Evolutionary conservation across 805 yeast genomes (phyloP).

Genomic region (Wickerhamiella kurtzmanii): DNA sequence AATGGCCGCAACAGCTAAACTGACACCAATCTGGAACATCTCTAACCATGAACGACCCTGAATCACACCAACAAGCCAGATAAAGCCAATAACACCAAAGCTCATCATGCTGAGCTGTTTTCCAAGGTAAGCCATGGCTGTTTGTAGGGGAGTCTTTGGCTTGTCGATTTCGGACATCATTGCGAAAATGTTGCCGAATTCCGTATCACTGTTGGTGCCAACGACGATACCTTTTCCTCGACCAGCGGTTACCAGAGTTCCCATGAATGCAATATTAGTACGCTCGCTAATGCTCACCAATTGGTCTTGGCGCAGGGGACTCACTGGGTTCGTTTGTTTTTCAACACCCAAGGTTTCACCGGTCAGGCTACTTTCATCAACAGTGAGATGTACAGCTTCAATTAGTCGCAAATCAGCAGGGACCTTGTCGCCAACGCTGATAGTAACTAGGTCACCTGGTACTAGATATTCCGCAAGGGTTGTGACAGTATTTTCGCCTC

Average conservation of each 20-base stretch:
- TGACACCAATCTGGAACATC: constrained; percentile 95
- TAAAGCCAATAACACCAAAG: constrained; percentile 79
- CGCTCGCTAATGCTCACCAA: constrained; percentile 34
- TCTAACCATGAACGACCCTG: constrained; percentile 95
- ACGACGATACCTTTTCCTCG: constrained; percentile 88
- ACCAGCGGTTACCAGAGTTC: constrained; percentile 92
- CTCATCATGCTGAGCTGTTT: constrained; percentile 75
- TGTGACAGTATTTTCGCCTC: constrained; percentile 67
- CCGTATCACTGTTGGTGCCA: constrained; percentile 80
- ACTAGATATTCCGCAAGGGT: constrained; percentile 78
- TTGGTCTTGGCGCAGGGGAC: constrained; percentile 19
- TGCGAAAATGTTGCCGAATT: constrained; percentile 86
- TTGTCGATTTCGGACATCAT: constrained; percentile 93
- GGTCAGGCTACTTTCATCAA: constrained; percentile 89
- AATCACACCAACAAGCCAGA: constrained; percentile 74
- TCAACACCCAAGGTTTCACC: constrained; percentile 88
- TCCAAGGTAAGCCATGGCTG: constrained; percentile 90
- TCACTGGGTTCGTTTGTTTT: constrained; percentile 41
- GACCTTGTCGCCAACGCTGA: constrained; percentile 84
- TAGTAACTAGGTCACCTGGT: constrained; percentile 90
- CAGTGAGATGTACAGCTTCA: constrained; percentile 62
- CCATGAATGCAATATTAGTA: constrained; percentile 81
- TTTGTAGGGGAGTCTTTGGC: constrained; percentile 94
- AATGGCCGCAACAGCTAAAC: constrained; percentile 96
- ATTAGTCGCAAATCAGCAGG: constrained; percentile 88